Evolutionary conservation across 331 rosid species (phyloP).

Genomic region (Pyrus hybrid): DNA sequence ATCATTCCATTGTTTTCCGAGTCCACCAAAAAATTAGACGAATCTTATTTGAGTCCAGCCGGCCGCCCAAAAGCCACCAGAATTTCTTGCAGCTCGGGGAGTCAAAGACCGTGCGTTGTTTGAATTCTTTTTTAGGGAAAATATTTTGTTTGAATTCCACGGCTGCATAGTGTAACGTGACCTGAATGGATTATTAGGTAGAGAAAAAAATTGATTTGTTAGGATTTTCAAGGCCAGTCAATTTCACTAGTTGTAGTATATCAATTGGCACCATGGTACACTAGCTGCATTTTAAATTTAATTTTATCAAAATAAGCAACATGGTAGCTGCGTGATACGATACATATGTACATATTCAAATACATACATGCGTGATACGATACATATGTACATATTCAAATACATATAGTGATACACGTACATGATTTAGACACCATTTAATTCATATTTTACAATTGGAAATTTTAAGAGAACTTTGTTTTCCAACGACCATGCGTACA

Average conservation of each 20-base stretch:
- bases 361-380: not conserved
- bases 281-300: not conserved
- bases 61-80: conserved; percentile 2
- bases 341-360: not conserved
- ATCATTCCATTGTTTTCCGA: no score
- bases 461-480: not conserved
- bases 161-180: not conserved
- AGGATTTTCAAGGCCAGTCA: not conserved
- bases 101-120: not conserved
- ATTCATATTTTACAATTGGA: not conserved
- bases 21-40: no score
- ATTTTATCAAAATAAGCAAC: not conserved
- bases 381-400: not conserved
- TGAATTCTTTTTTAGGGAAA: not conserved
- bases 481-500: not conserved
- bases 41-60: not conserved
- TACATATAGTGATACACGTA: not conserved
- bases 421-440: not conserved
- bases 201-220: not conserved
- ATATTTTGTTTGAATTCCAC: not conserved
- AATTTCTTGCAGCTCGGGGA: not conserved
- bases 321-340: not conserved
- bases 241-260: not conserved
- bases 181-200: not conserved
- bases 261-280: not conserved